Evolutionary conservation across 2,329 filamentous ascomycete species (phyloP).

Genomic region (Hymenoscyphus occultus): DNA sequence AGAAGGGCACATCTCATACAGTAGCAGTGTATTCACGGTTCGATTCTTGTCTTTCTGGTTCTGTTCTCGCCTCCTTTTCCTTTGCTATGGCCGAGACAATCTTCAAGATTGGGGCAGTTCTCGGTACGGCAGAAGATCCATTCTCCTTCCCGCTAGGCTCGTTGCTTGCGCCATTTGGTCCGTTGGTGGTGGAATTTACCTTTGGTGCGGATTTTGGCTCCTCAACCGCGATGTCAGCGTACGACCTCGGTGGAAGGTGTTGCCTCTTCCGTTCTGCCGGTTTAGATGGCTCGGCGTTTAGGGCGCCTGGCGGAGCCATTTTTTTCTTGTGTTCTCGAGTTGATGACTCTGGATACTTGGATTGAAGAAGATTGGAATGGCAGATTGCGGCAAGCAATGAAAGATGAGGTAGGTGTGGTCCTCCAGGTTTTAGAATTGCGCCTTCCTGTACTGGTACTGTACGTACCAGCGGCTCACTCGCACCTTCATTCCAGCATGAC

Average conservation of each 20-base stretch:
- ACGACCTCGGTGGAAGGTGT: slow-evolving; percentile 40
- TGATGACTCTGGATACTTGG: not conserved
- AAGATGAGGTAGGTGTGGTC: not conserved
- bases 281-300: slow-evolving; percentile 34
- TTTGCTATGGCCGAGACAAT: slow-evolving; percentile 26
- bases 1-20: slow-evolving; percentile 19
- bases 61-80: slow-evolving; percentile 19
- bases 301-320: slow-evolving; percentile 22
- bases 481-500: slow-evolving; percentile 3
- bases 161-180: slow-evolving; percentile 13
- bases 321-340: not conserved
- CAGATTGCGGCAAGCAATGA: not conserved
- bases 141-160: slow-evolving; percentile 2
- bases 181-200: slow-evolving; percentile 6
- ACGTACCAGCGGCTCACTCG: not conserved
- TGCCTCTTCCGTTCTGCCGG: slow-evolving; percentile 36
- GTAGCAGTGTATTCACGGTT: slow-evolving; percentile 31
- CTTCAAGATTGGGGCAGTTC: slow-evolving; percentile 30
- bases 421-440: not conserved
- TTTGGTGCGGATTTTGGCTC: slow-evolving; percentile 16
- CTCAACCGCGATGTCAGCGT: slow-evolving; percentile 37
- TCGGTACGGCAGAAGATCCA: not conserved
- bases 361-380: not conserved
- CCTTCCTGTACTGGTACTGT: not conserved
- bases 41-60: slow-evolving; percentile 27